A percentile compares a stretch with the other conserved stretches of the same genome.
Conservation (phyloP, 805 yeast genomes). For the Nakazawaea wickerhamii region DNA sequence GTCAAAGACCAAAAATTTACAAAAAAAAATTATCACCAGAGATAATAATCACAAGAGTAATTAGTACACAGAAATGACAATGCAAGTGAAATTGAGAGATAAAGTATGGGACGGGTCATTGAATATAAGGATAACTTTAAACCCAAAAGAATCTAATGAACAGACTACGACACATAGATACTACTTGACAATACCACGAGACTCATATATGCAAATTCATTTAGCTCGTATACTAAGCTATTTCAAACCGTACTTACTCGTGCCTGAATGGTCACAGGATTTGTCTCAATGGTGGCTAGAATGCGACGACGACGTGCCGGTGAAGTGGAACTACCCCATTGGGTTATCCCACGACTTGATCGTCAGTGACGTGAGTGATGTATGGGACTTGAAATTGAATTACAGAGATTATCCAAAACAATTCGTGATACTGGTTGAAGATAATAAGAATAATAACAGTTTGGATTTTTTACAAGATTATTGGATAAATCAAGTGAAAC, state of each 20-base stretch:
- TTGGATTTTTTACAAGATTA: slow-evolving; percentile 34
- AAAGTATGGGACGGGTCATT: slow-evolving; percentile 52
- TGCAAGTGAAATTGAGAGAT: slow-evolving; percentile 24
- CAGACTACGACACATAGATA: slow-evolving; percentile 17
- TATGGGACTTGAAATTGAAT: slow-evolving; percentile 44
- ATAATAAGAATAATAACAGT: slow-evolving; percentile 5
- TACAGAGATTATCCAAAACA: slow-evolving; percentile 39
- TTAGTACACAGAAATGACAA: too few relatives aligned
- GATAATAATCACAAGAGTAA: too few relatives aligned
- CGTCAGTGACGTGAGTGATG: slow-evolving; percentile 12
- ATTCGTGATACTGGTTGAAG: slow-evolving; percentile 34
- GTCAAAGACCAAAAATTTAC: too few relatives aligned
- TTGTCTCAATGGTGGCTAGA: slow-evolving; percentile 57
- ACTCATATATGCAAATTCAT: slow-evolving; percentile 46
- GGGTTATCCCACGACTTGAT: slow-evolving; percentile 61
- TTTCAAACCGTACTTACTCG: slow-evolving; percentile 28
- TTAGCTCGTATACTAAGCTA: slow-evolving; percentile 31
- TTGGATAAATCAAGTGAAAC: slow-evolving; percentile 80
- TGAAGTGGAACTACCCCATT: slow-evolving; percentile 74
- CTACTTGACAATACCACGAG: slow-evolving; percentile 30
- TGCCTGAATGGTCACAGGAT: slow-evolving; percentile 16
- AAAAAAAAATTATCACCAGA: too few relatives aligned
- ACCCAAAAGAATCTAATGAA: slow-evolving; percentile 19
- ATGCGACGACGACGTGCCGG: slow-evolving; percentile 45
- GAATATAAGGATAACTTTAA: slow-evolving; percentile 34